Conservation (phyloP, 2,329 filamentous ascomycete genomes). For the Neophaeococcomyces aloes region DNA sequence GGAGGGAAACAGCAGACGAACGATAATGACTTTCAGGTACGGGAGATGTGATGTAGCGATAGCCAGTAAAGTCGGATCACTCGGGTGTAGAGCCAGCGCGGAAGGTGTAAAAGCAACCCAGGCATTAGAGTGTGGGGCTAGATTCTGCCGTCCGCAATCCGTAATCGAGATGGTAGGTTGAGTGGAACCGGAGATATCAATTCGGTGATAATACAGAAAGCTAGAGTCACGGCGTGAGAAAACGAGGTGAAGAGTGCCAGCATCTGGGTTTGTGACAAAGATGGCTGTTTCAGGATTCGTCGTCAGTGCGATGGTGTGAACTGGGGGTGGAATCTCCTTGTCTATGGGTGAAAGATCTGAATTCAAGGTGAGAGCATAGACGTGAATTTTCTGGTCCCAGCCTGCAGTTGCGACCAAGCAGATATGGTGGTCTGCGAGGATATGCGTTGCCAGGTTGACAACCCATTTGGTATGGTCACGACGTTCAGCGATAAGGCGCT, state of each 20-base stretch:
- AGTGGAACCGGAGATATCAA: slow-evolving; percentile 13
- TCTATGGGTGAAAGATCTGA: not conserved
- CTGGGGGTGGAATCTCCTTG: slow-evolving; percentile 28
- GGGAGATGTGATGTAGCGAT: slow-evolving; percentile 51
- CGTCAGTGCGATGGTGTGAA: slow-evolving; percentile 34
- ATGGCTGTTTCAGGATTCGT: slow-evolving; percentile 49
- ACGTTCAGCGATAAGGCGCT: slow-evolving; percentile 33
- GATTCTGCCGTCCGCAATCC: slow-evolving; percentile 47
- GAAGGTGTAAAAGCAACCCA: slow-evolving; percentile 55
- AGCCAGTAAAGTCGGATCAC: slow-evolving; percentile 44
- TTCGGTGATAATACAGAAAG: slow-evolving; percentile 46
- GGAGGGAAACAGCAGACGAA: slow-evolving; percentile 45
- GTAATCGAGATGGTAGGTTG: slow-evolving; percentile 24
- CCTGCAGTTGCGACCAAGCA: slow-evolving; percentile 43
- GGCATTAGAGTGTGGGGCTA: slow-evolving; percentile 52
- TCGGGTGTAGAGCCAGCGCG: slow-evolving; percentile 45
- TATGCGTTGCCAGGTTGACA: slow-evolving; percentile 34
- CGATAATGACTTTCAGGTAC: slow-evolving; percentile 52
- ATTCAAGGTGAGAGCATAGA: slow-evolving; percentile 34
- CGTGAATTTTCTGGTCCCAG: slow-evolving; percentile 48
- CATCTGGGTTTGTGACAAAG: slow-evolving; percentile 43
- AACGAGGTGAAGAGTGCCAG: slow-evolving; percentile 39
- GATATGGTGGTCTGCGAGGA: slow-evolving; percentile 11
- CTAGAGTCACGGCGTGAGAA: slow-evolving; percentile 49
- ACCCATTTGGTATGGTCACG: slow-evolving; percentile 51